Conservation (phyloP, 2,329 filamentous ascomycete species). For the Westerdykella sp. region DNA sequence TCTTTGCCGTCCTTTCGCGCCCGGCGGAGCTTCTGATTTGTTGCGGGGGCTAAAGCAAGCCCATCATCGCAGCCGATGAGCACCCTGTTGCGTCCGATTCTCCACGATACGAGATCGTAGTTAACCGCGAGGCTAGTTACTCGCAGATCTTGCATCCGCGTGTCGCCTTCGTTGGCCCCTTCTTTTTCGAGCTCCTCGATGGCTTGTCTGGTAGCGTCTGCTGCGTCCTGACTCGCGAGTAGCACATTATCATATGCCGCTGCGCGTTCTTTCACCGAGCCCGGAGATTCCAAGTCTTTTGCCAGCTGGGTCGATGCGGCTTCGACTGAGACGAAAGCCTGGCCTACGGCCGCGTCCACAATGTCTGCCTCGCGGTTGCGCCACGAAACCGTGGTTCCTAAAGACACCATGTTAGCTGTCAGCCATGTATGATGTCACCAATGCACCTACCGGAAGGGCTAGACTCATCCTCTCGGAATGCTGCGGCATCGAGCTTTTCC, state of each 20-base stretch:
- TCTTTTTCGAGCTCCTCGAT: conserved; percentile 86
- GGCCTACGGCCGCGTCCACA: conserved; percentile 86
- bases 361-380: conserved; percentile 77
- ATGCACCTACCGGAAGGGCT: conserved; percentile 43
- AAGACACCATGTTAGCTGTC: conserved; percentile 15
- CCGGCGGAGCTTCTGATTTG: conserved; percentile 48
- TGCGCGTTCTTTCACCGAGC: conserved; percentile 60
- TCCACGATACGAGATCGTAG: conserved; percentile 90
- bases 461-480: conserved; percentile 44
- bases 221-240: conserved; percentile 84
- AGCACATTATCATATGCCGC: conserved; percentile 88
- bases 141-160: conserved; percentile 84
- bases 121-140: conserved; percentile 90
- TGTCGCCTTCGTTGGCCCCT: conserved; percentile 74
- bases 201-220: conserved; percentile 85
- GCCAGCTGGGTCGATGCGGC: conserved; percentile 49
- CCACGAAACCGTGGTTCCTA: conserved; percentile 67
- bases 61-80: conserved; percentile 81
- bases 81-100: conserved; percentile 86
- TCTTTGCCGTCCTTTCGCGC: conserved; percentile 46
- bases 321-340: conserved; percentile 67
- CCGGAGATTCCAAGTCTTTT: conserved; percentile 36
- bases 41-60: conserved; percentile 50
- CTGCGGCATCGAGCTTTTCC: conserved; percentile 59
- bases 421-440: not conserved